Base-by-base conservation (phyloP, 345 rosid species). In the Alliaria petiolata region DNA sequence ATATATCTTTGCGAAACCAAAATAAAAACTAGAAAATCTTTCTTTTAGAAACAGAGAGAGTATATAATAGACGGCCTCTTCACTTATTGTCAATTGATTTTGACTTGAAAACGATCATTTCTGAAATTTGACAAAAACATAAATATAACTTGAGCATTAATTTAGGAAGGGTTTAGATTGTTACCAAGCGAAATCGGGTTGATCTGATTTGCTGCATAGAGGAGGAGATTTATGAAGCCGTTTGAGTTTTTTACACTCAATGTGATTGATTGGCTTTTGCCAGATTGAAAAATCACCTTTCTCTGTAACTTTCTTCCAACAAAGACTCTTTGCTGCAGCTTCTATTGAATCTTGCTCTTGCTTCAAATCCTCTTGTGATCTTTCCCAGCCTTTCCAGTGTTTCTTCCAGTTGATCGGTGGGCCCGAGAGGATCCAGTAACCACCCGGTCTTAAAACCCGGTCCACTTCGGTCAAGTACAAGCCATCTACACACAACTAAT, bases 381-480 rank as follows among this genome's bases (percentile, higher is more conserved):
- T 85, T 72, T 89, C 96, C 99, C 99, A 93, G 0, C 97, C 97
- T 82, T 78, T 86, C 97, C 97, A 93, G 75, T 89, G 71, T 62
- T 77, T 88, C 81, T 89, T 89, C 98, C 98, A 93, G 62, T 64
- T 77, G 49, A 93, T 83, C 6, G 97, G 98, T 56, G 98, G 98
- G 15, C 98, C 98, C 2, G 97, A 93, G 5, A 91, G 91, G 76
- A 93, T 79, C 97, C 98, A 93, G 36, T 89, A 93, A 38, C 90
- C 98, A 2, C 98, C 95, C 25, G 98, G 97, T 78, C 98, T 81
- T 39, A 93, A 79, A 50, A 93, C 76, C 60, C 98, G 84, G 76
- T 93, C 97, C 74, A 93, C 95, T 83, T 93, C 99, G 9, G 81
- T 79, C 25, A 91, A 83, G 71, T 87, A 93, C 81, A 91, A 40